Percentiles rank a stretch among this genome's conserved stretches.
These are phyloP conservation scores for Kazachstania martiniae DNA, from an alignment of 805 yeast species.

Conservation along the genomic window DNA sequence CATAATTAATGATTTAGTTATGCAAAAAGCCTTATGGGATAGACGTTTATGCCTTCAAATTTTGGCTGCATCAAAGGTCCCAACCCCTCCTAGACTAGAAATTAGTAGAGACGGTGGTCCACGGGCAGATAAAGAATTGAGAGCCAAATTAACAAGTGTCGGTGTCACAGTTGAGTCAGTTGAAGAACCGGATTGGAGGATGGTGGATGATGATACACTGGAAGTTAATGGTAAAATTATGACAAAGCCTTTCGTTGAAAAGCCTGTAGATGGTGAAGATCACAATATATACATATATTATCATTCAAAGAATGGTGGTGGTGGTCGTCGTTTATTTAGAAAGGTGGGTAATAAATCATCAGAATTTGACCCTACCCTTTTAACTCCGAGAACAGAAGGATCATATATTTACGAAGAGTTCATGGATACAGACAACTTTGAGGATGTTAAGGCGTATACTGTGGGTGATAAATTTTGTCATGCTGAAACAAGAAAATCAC, in stretches of 20 bases:
- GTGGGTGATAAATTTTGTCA: slow-evolving; percentile 88
- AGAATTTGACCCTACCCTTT: slow-evolving; percentile 79
- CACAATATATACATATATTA: slow-evolving; percentile 93
- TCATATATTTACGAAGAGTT: slow-evolving; percentile 87
- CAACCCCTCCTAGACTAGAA: slow-evolving; percentile 81
- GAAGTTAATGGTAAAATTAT: slow-evolving; percentile 62
- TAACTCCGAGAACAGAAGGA: slow-evolving; percentile 74
- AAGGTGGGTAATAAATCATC: slow-evolving; percentile 96
- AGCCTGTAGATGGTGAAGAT: slow-evolving; percentile 98
- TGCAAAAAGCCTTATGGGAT: slow-evolving; percentile 97
- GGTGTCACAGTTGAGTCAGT: slow-evolving; percentile 40
- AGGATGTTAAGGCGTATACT: slow-evolving; percentile 97
- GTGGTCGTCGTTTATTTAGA: slow-evolving; percentile 88
- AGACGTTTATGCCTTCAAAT: slow-evolving; percentile 76
- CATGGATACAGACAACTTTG: slow-evolving; percentile 96
- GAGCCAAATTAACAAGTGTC: slow-evolving; percentile 44
- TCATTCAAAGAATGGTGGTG: slow-evolving; percentile 85
- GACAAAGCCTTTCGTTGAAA: slow-evolving; percentile 90
- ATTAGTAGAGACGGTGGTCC: slow-evolving; percentile 98
- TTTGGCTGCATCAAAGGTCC: slow-evolving; percentile 70
- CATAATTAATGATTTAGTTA: slow-evolving; percentile 72
- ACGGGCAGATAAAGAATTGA: slow-evolving; percentile 56
- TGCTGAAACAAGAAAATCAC: slow-evolving; percentile 96
- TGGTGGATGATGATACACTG: slow-evolving; percentile 81
- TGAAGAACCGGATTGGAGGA: slow-evolving; percentile 68